Evolutionary conservation across 2,329 filamentous ascomycete genomes (phyloP).

Genomic region (Diaporthe sp.): DNA sequence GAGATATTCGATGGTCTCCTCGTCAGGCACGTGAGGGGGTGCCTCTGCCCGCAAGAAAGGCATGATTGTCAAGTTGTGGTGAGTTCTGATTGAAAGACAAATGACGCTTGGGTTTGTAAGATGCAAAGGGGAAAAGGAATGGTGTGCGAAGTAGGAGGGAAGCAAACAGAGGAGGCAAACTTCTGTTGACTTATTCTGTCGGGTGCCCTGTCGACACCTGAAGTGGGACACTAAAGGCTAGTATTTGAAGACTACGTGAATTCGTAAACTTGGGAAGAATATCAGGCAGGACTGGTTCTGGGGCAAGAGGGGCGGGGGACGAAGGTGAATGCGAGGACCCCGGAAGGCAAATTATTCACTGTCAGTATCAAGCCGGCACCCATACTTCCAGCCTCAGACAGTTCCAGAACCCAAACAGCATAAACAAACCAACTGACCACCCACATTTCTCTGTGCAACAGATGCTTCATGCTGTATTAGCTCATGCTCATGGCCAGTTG

Average conservation of each 20-base stretch:
- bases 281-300: too few species aligned
- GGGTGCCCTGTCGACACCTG: neutral
- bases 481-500: neutral
- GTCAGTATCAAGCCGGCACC: neutral
- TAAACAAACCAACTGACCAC: neutral
- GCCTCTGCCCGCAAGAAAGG: slow-evolving; percentile 27
- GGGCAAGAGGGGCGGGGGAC: too few species aligned
- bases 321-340: neutral
- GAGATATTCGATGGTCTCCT: slow-evolving; percentile 34
- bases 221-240: neutral
- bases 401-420: neutral
- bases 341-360: neutral
- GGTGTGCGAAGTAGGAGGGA: neutral
- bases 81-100: neutral
- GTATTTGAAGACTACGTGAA: neutral
- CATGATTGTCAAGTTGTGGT: neutral
- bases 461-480: neutral
- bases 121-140: neutral
- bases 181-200: neutral
- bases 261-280: neutral
- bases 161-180: neutral
- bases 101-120: neutral
- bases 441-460: neutral
- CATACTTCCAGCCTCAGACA: neutral
- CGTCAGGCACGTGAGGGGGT: slow-evolving; percentile 27